These are phyloP conservation scores for Xylaria castorea DNA, from an alignment of 495 filamentous ascomycete genomes.

Conservation along the genomic window DNA sequence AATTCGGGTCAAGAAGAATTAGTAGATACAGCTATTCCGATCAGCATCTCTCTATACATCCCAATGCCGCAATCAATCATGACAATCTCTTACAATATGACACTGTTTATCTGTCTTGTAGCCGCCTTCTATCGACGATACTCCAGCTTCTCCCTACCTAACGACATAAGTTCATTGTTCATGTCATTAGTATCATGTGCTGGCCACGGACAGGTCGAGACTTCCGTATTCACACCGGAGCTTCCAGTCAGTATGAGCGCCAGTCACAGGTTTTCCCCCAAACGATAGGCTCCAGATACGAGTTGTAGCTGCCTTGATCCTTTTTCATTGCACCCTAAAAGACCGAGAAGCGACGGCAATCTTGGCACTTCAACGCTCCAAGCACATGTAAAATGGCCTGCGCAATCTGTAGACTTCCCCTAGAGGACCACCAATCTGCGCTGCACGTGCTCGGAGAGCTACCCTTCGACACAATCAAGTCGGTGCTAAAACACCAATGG, in stretches of 20 bases:
- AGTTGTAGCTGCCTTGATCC: not conserved
- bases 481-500: constrained; percentile 40
- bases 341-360: not conserved
- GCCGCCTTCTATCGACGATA: not conserved
- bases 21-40: not conserved
- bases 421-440: constrained; percentile 33
- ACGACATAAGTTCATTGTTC: not conserved
- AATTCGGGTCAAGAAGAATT: not conserved
- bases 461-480: constrained; percentile 36
- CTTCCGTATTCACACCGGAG: not conserved
- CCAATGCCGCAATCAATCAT: not conserved
- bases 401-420: constrained; percentile 26
- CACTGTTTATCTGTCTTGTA: not conserved
- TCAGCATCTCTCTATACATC: not conserved
- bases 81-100: not conserved
- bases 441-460: constrained; percentile 34
- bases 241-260: not conserved
- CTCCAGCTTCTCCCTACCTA: not conserved
- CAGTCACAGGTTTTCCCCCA: not conserved
- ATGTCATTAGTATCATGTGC: not conserved
- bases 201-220: not conserved
- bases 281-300: not conserved
- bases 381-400: constrained; percentile 18
- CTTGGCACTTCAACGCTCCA: not conserved
- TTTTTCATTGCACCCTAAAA: not conserved